phyloP scores from a whole-genome alignment of 2,329 filamentous ascomycete genomes.

The Alternaria triticimaculans region DNA sequence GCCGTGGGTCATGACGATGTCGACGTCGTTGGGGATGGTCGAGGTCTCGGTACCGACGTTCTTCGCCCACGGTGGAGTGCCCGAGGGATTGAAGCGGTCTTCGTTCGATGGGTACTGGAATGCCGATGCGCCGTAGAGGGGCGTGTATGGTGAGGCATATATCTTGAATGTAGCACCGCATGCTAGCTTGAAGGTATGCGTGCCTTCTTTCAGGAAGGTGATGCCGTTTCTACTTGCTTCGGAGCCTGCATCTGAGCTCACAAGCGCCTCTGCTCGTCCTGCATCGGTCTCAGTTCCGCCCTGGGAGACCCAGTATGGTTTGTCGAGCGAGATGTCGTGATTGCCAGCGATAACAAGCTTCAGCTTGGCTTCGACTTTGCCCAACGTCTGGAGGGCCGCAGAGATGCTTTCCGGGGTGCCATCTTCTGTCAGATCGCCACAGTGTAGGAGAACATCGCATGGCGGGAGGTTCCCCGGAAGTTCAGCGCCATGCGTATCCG shows the following conservation, averaged over 20 bases:
- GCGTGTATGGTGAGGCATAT: slow-evolving; percentile 61
- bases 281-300: slow-evolving; percentile 23
- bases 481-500: slow-evolving; percentile 48
- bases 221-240: slow-evolving; percentile 54
- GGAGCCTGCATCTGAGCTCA: slow-evolving; percentile 47
- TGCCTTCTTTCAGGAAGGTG: slow-evolving; percentile 61
- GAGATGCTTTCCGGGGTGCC: slow-evolving; percentile 56
- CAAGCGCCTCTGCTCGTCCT: slow-evolving; percentile 9
- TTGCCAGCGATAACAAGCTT: slow-evolving; percentile 69
- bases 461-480: slow-evolving; percentile 51
- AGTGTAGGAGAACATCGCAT: slow-evolving; percentile 63
- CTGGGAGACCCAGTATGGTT: slow-evolving; percentile 41
- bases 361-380: slow-evolving; percentile 57
- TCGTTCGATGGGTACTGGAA: slow-evolving; percentile 58
- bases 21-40: slow-evolving; percentile 50
- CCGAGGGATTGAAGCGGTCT: slow-evolving; percentile 58
- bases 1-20: slow-evolving; percentile 67
- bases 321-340: slow-evolving; percentile 65
- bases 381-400: slow-evolving; percentile 54
- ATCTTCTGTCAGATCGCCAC: slow-evolving; percentile 63
- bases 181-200: slow-evolving; percentile 53
- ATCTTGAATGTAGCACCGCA: slow-evolving; percentile 58
- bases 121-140: slow-evolving; percentile 60
- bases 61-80: slow-evolving; percentile 24
- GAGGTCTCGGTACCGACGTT: slow-evolving; percentile 24